Evolutionary conservation across 2,329 filamentous ascomycete genomes (phyloP), one percentile per base, ranked within the genome.

Genomic region (Sclerotinia nivalis): DNA sequence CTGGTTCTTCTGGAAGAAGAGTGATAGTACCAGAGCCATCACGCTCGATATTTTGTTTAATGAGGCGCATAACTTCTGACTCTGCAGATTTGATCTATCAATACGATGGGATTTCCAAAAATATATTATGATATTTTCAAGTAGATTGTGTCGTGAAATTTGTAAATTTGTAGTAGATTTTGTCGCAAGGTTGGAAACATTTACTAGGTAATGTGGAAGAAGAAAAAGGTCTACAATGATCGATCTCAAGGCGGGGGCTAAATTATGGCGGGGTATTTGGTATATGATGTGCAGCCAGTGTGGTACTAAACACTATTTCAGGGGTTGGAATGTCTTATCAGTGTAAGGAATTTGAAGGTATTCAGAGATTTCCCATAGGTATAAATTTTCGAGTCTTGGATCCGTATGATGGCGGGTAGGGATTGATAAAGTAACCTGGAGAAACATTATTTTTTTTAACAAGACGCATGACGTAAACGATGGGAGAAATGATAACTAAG

Each of bases 1-100:
- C 90, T 65, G 89, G 88, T 78, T 92, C 90, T 79, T 92, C 89
- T 2, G 90, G 90, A 71, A 88, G 84, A 68, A 93, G 82, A 8
- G 88, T 90, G 68, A 89, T 88, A 45, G 82, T 84, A 43, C 90
- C 90, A 1, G 87, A 87, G 80, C 88, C 89, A 79, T 89, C 85
- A 71, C 86, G 86, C 75, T 91, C 88, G 73, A 92, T 89, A 71
- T 86, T 85, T 71, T 88, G 86, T 78, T 89, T 91, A 75, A 91
- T 85, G 56, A 92, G 83, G 70, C 86, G 85, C 90, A 92, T 92
- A 12, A 25, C 56, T n/a, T 73, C n/a, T 52, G 15, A 2, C 40
- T 55, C 25, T 66, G 43, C 20, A 50, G 40, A 49, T 28, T 18
- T 54, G 43, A 5, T 50, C n/a, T 62, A 28, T 25, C 20, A 10